phyloP scores from a whole-genome alignment of 148 eudicot species.

The Limonium bicolor region DNA sequence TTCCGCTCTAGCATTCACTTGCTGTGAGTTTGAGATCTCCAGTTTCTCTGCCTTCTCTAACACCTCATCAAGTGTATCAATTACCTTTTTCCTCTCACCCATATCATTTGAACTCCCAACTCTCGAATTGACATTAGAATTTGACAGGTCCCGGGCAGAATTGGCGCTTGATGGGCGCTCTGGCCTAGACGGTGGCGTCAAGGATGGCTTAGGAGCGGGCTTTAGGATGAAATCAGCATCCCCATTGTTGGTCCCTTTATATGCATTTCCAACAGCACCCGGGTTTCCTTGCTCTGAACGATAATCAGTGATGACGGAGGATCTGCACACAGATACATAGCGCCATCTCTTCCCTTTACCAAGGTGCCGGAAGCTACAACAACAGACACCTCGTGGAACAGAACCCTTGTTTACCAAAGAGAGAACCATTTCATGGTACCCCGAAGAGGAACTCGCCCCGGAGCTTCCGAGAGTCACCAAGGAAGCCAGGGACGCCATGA shows the following conservation, averaged over 20 bases:
- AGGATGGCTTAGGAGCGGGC: constrained; percentile 67
- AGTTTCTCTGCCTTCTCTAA: constrained; percentile 86
- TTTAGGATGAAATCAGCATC: constrained; percentile 47
- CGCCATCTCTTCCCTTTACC: constrained; percentile 57
- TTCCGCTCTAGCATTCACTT: constrained; percentile 19
- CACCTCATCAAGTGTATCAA: constrained; percentile 86
- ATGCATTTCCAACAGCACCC: constrained; percentile 50
- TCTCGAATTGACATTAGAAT: constrained; percentile 15
- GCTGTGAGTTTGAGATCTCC: constrained; percentile 25
- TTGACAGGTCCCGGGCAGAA: constrained; percentile 20
- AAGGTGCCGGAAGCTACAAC: constrained; percentile 32
- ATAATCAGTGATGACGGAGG: constrained; percentile 54
- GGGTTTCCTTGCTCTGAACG: constrained; percentile 66
- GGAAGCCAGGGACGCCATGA: constrained; percentile 88
- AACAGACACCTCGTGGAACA: constrained; percentile 26
- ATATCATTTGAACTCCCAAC: constrained; percentile 19
- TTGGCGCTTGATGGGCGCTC: constrained; percentile 18
- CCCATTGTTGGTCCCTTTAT: constrained; percentile 41
- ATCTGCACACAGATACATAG: constrained; percentile 65
- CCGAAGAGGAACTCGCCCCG: constrained; percentile 37
- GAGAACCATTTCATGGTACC: constrained; percentile 39
- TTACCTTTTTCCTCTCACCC: constrained; percentile 58
- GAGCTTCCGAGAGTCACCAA: constrained; percentile 73
- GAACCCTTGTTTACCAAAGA: constrained; percentile 38
- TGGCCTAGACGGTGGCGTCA: constrained; percentile 29